Percentiles rank a stretch among this genome's conserved stretches.
phyloP scores from a whole-genome alignment of 352 stramenopile genomes.

The Pythium brachiatum region DNA sequence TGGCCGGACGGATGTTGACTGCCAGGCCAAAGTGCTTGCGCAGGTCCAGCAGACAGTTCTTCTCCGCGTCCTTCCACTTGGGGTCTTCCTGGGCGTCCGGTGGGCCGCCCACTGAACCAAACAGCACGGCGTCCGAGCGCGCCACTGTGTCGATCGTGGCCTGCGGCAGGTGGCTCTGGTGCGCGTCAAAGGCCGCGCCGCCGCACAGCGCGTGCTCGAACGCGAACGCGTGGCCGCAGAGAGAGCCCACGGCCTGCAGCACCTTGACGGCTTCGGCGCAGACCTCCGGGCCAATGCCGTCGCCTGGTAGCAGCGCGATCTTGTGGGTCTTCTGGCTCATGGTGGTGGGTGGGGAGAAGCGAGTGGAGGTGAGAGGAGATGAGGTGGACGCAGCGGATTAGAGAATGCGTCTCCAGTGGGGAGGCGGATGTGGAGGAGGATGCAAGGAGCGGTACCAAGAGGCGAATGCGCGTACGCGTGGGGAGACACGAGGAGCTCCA shows the following conservation, averaged over 20 bases:
- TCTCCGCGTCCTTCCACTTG: conserved; percentile 90
- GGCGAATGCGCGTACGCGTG: background rate
- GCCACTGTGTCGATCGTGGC: conserved; percentile 92
- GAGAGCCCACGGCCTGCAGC: conserved; percentile 74
- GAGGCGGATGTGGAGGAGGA: background rate
- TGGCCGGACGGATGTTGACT: conserved; percentile 97
- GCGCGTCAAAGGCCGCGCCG: conserved; percentile 92
- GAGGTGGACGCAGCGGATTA: conserved; percentile 1
- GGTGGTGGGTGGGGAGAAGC: background rate
- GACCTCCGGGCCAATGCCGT: conserved; percentile 99
- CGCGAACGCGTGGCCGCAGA: conserved; percentile 90
- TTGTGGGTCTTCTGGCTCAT: conserved; percentile 59
- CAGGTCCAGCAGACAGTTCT: conserved; percentile 97
- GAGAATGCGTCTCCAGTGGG: background rate
- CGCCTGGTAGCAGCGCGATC: conserved; percentile 95
- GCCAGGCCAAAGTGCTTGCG: conserved; percentile 97
- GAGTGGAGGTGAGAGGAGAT: background rate
- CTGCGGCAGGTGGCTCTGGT: conserved; percentile 93
- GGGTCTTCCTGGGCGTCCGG: conserved; percentile 88
- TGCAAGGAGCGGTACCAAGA: background rate
- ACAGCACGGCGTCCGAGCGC: conserved; percentile 89
- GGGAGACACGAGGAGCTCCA: background rate
- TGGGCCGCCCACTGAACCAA: conserved; percentile 96
- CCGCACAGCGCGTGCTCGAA: conserved; percentile 96
- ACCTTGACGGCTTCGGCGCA: conserved; percentile 92